Percentiles rank a stretch among this genome's conserved stretches.
phyloP scores from a whole-genome alignment of 1,284 basidiomycete species.

The Puccinia triticina region DNA sequence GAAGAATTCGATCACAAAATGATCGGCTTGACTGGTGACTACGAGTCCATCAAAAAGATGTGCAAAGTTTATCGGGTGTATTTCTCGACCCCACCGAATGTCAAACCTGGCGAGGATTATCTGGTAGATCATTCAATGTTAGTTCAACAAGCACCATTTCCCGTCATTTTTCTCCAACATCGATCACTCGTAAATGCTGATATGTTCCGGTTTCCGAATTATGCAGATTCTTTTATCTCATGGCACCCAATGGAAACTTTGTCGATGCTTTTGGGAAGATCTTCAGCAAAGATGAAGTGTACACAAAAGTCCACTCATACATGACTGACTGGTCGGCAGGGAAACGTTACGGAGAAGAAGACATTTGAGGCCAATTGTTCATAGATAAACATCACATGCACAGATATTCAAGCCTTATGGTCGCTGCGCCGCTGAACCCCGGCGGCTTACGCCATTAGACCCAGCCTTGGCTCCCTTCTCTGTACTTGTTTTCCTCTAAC shows the following conservation, averaged over 20 bases:
- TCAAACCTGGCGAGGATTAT: conserved; percentile 78
- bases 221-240: conserved; percentile 93
- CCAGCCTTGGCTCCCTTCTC: no score
- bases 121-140: conserved; percentile 77
- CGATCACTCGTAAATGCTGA: background rate
- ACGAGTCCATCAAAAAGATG: conserved; percentile 79
- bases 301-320: conserved; percentile 64
- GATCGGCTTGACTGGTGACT: conserved; percentile 83
- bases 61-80: conserved; percentile 98
- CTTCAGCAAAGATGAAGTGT: conserved; percentile 72
- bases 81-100: conserved; percentile 90
- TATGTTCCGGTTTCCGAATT: background rate
- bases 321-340: conserved; percentile 64
- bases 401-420: no score
- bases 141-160: background rate
- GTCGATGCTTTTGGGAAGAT: conserved; percentile 95
- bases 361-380: background rate
- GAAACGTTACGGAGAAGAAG: conserved; percentile 47
- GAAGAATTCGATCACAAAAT: conserved; percentile 88
- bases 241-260: conserved; percentile 93
- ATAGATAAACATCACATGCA: no score
- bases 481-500: no score
- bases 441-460: no score
- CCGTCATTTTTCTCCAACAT: background rate
- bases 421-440: no score